Conservation (phyloP, 768 basidiomycete species). For the Boletus edulis region DNA sequence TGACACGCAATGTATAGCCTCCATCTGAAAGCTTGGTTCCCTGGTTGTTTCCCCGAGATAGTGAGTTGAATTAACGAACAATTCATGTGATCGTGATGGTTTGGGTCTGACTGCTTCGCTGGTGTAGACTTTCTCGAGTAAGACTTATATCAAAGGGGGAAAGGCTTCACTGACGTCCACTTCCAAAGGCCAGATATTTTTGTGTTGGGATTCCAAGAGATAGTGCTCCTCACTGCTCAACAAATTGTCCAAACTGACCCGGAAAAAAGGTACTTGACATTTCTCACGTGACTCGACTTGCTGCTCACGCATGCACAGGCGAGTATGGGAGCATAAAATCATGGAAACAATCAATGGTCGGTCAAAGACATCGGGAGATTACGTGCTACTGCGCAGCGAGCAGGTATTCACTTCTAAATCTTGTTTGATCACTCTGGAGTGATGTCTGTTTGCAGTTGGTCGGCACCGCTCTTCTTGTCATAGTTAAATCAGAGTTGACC, state of each 20-base stretch:
- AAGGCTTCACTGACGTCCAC: constrained; percentile 25
- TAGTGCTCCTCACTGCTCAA: constrained; percentile 96
- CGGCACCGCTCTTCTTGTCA: constrained; percentile 86
- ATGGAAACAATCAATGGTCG: constrained; percentile 74
- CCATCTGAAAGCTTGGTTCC: constrained; percentile 81
- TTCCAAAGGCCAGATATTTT: constrained; percentile 78
- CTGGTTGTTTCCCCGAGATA: constrained; percentile 85
- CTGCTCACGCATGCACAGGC: constrained; percentile 44
- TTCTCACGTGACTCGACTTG: background rate
- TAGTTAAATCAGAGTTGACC: constrained; percentile 77
- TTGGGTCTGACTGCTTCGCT: background rate
- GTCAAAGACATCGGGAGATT: constrained; percentile 65
- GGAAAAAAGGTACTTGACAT: constrained; percentile 69
- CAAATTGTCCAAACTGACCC: constrained; percentile 97
- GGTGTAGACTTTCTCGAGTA: constrained; percentile 19
- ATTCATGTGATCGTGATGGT: background rate
- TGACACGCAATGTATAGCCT: constrained; percentile 39
- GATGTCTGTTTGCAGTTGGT: constrained; percentile 63
- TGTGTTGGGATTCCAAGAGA: constrained; percentile 92
- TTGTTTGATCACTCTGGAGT: background rate
- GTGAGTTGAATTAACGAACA: constrained; percentile 42
- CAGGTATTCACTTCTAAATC: constrained; percentile 51
- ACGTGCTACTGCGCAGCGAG: constrained; percentile 87
- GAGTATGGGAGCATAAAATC: constrained; percentile 83
- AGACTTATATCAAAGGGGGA: constrained; percentile 1